Evolutionary conservation across 2,329 filamentous ascomycete genomes (phyloP), one percentile per base, ranked within the genome.

Genomic region (Drechslerella coelobrocha): DNA sequence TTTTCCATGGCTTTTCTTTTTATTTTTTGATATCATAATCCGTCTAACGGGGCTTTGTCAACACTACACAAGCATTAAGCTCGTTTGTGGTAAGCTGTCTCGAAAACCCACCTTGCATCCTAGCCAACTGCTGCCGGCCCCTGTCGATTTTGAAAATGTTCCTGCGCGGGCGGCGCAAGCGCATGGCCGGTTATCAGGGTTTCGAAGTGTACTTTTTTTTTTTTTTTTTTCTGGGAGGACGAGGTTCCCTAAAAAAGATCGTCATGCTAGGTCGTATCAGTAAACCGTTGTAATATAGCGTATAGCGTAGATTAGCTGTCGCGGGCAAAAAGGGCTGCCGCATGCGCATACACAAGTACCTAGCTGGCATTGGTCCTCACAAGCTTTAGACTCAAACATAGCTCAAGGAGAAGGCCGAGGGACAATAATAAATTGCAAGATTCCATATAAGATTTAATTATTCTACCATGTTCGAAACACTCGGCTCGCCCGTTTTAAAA

Each of bases 11-110:
- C 3, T 39, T 39, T 39, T 39, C 12, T 39, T 39, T 39, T 39
- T 39, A n/a, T 39, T 48, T 69, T 69, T 61, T 69, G 65, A 69
- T 69, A 69, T 68, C 51, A 69, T 69, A 69, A 69, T 69, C 65
- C 52, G 43, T 57, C 27, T 37, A 57, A 62, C 65, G 61, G 50
- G 65, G 65, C 65, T 69, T 69, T 69, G 65, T 69, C 57, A 69
- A 69, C 65, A 55, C 57, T 57, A 39, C 55, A 31, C 52, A 10
- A 62, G 65, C 65, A 69, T 69, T 69, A 69, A 69, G 65, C 65
- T 69, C 65, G 34, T 23, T 62, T 69, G 41, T 50, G 65, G 65
- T 61, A 69, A 69, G 57, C 43, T 57, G 53, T 62, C 57, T 69
- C 52, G 34, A 59, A 62, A 61, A 69, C 65, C 34, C 43, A 52